phyloP scores from a whole-genome alignment of 768 basidiomycete species.

The Leccinum boreale region DNA sequence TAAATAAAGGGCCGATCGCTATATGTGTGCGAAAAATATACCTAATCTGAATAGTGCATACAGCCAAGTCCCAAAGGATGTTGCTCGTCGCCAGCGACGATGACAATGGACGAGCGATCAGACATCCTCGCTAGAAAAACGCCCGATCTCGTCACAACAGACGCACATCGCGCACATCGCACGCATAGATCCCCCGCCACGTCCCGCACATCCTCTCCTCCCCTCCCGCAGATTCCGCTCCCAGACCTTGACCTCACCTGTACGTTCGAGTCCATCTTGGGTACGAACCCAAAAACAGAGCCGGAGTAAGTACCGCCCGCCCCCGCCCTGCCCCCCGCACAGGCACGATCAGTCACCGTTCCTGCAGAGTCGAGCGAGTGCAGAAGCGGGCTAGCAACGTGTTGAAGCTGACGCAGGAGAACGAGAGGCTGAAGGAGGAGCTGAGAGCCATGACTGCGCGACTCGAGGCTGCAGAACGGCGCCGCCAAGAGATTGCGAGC shows the following conservation, averaged over 20 bases:
- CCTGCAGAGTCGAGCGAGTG: constrained; percentile 33
- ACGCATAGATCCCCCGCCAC: constrained; percentile 3
- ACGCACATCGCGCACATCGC: constrained; percentile 20
- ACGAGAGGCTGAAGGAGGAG: constrained; percentile 74
- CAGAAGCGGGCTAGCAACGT: constrained; percentile 79
- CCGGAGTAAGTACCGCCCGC: constrained; percentile 46
- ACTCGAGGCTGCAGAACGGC: constrained; percentile 70
- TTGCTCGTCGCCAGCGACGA: constrained; percentile 22
- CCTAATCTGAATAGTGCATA: background rate
- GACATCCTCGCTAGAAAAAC: constrained; percentile 12
- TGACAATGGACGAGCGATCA: constrained; percentile 25
- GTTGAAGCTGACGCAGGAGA: constrained; percentile 72
- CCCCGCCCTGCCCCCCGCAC: constrained; percentile 16
- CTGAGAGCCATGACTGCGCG: constrained; percentile 72
- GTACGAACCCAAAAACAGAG: constrained; percentile 16
- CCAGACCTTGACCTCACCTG: constrained; percentile 44
- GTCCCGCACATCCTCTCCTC: constrained; percentile 32
- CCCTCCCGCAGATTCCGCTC: constrained; percentile 52
- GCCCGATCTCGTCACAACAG: constrained; percentile 19
- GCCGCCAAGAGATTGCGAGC: constrained; percentile 43
- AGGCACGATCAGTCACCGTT: constrained; percentile 33
- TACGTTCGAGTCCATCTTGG: constrained; percentile 43
- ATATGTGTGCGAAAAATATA: constrained; percentile 24
- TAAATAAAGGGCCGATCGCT: constrained; percentile 31
- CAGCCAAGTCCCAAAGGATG: background rate